Evolutionary conservation across 139 green algal genomes (phyloP).

Genomic region (Raphidocelis subcapitata): DNA sequence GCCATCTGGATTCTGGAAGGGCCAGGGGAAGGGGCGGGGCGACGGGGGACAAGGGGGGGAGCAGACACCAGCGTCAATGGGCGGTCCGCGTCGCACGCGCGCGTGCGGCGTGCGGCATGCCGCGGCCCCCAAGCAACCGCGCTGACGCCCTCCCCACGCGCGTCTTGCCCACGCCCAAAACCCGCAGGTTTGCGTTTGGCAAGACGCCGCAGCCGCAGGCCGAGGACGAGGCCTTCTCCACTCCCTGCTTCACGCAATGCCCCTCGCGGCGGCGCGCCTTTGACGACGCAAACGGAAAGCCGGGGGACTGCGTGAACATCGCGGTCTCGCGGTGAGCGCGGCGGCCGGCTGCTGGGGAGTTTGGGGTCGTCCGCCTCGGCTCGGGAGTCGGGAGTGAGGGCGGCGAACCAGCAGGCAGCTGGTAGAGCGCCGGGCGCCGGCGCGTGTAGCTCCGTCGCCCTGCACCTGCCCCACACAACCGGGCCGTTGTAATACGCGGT

Average conservation of each 20-base stretch:
- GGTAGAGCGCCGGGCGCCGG: too few species aligned
- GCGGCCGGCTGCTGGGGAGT: too few species aligned
- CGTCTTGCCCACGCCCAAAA: not conserved
- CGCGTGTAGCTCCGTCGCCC: too few species aligned
- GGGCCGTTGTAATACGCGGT: too few species aligned
- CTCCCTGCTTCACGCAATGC: conserved; percentile 76
- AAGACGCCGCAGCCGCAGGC: conserved; percentile 46
- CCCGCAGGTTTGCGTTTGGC: conserved; percentile 77
- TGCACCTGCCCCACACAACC: too few species aligned
- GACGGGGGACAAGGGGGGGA: not conserved
- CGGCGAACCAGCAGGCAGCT: too few species aligned
- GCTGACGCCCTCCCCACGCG: not conserved
- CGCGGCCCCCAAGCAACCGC: not conserved
- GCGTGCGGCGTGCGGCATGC: not conserved
- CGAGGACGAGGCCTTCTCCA: conserved; percentile 63
- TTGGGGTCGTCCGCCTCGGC: too few species aligned
- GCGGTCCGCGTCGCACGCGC: not conserved
- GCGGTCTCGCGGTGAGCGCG: not conserved
- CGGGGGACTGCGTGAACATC: conserved; percentile 11
- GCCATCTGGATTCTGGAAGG: not conserved
- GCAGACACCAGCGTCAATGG: not conserved
- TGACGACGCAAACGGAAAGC: conserved; percentile 2
- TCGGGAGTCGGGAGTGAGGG: too few species aligned
- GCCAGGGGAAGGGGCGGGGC: not conserved
- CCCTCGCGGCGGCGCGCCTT: conserved; percentile 33